Conservation (phyloP, 2,329 filamentous ascomycete species). For the Xylariaceae sp. region DNA sequence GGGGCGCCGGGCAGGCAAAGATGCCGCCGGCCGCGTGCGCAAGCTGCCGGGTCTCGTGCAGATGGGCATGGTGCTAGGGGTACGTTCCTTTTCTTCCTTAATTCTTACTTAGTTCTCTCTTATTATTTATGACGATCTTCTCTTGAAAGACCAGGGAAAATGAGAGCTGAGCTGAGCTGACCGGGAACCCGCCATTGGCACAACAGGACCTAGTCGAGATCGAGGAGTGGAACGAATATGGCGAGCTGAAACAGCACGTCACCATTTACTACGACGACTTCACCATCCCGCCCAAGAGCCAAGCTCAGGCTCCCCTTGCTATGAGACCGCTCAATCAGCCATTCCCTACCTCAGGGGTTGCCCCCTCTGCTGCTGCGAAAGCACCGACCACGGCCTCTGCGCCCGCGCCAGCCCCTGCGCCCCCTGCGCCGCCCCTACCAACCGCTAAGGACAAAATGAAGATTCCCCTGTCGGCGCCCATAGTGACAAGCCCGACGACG, state of each 20-base stretch:
- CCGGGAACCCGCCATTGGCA: not conserved
- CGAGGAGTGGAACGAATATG: slow-evolving; percentile 99
- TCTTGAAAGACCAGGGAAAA: not conserved
- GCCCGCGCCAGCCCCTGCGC: slow-evolving; percentile 4
- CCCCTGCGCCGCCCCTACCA: slow-evolving; percentile 27
- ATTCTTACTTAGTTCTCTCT: not conserved
- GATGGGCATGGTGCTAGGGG: slow-evolving; percentile 76
- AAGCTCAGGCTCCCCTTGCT: slow-evolving; percentile 43
- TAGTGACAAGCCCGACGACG: slow-evolving; percentile 4
- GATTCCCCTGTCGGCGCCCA: slow-evolving; percentile 21
- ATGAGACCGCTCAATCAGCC: slow-evolving; percentile 28
- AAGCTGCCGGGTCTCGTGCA: slow-evolving; percentile 89
- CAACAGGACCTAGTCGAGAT: slow-evolving; percentile 82
- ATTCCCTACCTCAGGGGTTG: slow-evolving; percentile 25
- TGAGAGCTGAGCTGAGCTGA: slow-evolving; percentile 3
- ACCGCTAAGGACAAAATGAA: slow-evolving; percentile 30
- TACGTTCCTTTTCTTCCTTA: slow-evolving; percentile 44
- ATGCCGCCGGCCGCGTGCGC: slow-evolving; percentile 53
- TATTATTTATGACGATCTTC: not conserved
- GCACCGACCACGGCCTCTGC: slow-evolving; percentile 9
- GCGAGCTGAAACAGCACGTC: slow-evolving; percentile 85
- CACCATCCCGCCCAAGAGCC: slow-evolving; percentile 52
- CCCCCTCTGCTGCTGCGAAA: slow-evolving; percentile 37
- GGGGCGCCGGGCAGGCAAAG: slow-evolving; percentile 75
- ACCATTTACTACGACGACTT: slow-evolving; percentile 60